phyloP scores from a whole-genome alignment of 2,329 filamentous ascomycete genomes.

The Colletotrichum tamarilloi region DNA sequence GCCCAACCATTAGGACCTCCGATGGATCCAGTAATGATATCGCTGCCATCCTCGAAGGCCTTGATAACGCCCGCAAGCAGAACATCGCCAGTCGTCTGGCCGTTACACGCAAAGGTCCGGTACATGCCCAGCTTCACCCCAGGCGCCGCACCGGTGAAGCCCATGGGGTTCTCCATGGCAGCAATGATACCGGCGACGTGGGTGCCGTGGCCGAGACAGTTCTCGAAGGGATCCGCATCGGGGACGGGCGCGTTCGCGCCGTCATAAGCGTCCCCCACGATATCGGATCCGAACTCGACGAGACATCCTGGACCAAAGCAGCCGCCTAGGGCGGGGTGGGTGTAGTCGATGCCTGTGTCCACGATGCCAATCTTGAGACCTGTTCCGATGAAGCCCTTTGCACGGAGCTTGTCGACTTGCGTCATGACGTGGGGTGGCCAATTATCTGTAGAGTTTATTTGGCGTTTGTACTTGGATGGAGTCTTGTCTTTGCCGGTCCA shows the following conservation, averaged over 20 bases:
- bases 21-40: slow-evolving; percentile 67
- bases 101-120: slow-evolving; percentile 49
- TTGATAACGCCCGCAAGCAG: slow-evolving; percentile 51
- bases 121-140: slow-evolving; percentile 52
- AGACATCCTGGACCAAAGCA: slow-evolving; percentile 59
- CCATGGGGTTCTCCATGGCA: slow-evolving; percentile 48
- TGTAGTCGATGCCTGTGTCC: slow-evolving; percentile 60
- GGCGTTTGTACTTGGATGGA: slow-evolving; percentile 12
- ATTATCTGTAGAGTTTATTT: slow-evolving; percentile 48
- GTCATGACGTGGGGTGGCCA: slow-evolving; percentile 65
- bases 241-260: slow-evolving; percentile 45
- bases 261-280: slow-evolving; percentile 51
- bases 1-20: slow-evolving; percentile 62
- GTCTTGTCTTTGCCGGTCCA: slow-evolving; percentile 48
- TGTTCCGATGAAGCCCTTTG: slow-evolving; percentile 58
- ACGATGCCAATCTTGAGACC: slow-evolving; percentile 65
- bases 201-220: slow-evolving; percentile 55
- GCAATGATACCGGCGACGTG: slow-evolving; percentile 59
- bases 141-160: slow-evolving; percentile 53
- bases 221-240: slow-evolving; percentile 51
- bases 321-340: slow-evolving; percentile 57
- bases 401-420: slow-evolving; percentile 64
- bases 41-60: slow-evolving; percentile 52
- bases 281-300: slow-evolving; percentile 55
- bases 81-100: slow-evolving; percentile 47